Evolutionary conservation across 768 basidiomycete genomes (phyloP), one percentile per base, ranked within the genome.

Genomic region (Aureoboletus auriporus): DNA sequence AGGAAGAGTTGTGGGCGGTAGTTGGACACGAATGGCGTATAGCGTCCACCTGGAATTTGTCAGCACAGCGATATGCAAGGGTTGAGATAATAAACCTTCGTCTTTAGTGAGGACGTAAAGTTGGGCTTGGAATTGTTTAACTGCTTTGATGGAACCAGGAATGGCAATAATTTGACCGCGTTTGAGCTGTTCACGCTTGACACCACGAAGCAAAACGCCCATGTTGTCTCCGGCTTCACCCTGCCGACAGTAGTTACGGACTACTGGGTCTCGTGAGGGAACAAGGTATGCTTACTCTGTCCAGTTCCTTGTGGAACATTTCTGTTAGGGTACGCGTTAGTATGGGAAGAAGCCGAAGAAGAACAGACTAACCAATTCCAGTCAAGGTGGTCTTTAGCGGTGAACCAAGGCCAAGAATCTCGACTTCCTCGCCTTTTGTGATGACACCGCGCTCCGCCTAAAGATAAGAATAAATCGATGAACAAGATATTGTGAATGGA

Each of bases 261-360:
- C 46, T 36, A 54, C 39, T 31, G 17, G 26, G 36, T 45, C 16
- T 13, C 12, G 17, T 26, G 30, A 10, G 10, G 23, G 14, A 38
- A 50, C 23, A 44, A 34, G 1, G 3, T 16, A 36, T n/a, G 46
- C 77, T 36, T 69, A 86, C 89, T 47, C 93, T 84, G 33, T 99
- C 96, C 47, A 99, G 82, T 73, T 99, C 96, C 76, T 96, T 97
- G 79, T 96, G 95, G 84, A 98, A 98, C 92, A 96, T 97, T 72
- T 97, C 95, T 93, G 57, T 44, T 13, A 14, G 55, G 35, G 8
- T 13, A 35, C 11, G 29, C 16, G 16, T 59, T 26, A 60, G 51
- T 39, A 42, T 17, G 27, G 37, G 14, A 29, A 34, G 13, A 30
- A 46, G 33, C 20, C 20, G 27, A 20, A 7, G 31, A 33, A 39